Base-by-base conservation (phyloP, 371 early-diverging fungal species). In the Lichtheimia ramosa region DNA sequence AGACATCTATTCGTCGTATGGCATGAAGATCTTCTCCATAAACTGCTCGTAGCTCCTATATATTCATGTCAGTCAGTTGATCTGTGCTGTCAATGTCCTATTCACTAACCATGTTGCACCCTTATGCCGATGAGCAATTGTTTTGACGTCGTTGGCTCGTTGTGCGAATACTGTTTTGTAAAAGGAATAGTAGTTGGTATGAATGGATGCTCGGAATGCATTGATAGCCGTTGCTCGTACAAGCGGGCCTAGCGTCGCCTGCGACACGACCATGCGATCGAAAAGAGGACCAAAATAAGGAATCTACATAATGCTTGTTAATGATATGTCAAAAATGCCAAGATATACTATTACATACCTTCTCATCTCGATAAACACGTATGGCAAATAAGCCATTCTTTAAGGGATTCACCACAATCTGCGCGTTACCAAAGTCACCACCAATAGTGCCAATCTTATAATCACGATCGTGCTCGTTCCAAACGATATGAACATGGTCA, bases 391-490 rank as follows among this genome's bases (percentile, higher is more conserved):
- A 66, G 5, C 81, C 86, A 21, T 85, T 81, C 43, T 68, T 61
- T 10, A 93, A 66, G 0, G 98, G 98, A 1, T 89, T 90, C 10
- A 98, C 85, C 21, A 94, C 84, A 46, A 98, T 95, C 61, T 92
- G 89, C 0, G 91, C 96, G 60, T 97, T 96, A 27, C 97, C 98
- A 80, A 96, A 98, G 67, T 97, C 98, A 43, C 98, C 98, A 16
- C 93, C 92, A 58, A 98, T 96, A 0, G 97, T 97, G 39, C 83
- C 84, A 18, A 87, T 83, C 20, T 87, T 77, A 68, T 96, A 98
- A 34, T 92, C 89, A 34, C 92, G 77, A 40, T 77, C 78, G 63
- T 93, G 91, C 68, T 96, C 98, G 65, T 96, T 96, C 96, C 96
- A 98, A 2, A 98, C 84, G 54, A 98, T 92, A 63, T 97, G 97